Base-by-base conservation (phyloP, 331 rosid species). In the Saraca asoca region DNA sequence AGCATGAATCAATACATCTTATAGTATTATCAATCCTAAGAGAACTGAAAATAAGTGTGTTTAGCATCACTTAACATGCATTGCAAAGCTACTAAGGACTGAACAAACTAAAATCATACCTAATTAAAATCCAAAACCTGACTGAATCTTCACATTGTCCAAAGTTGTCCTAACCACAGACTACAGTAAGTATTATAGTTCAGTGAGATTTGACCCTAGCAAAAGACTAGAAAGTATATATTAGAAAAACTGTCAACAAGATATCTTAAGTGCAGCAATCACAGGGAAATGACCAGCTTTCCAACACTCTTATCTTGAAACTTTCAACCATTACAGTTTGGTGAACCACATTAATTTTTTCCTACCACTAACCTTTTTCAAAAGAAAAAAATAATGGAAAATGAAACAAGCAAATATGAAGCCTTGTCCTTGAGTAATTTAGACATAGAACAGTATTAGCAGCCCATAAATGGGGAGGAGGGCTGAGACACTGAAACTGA, bases 221-320 rank as follows among this genome's bases (percentile, higher is more conserved):
- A 24, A 24, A 24, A 24, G 31, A 24, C 31, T 24, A 24, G 31
- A 24, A 24, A 24, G 31, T 24, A 24, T 24, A 24, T 3, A 24
- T 24, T 24, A 24, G 41, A 12, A 45, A 31, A 19, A 48, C 35
- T 4, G 39, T 46, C 18, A 38, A 24, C 37, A 12, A 8, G 31
- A 12, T 16, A 53, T 45, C 65, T 33, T 17, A 29, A 75, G 48
- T 41, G 68, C 48, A 56, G 52, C 62, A 69, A 50, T 56, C 54
- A 76, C 13, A 2, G 24, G 31, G 17, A 48, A 41, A 70, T 45
- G 9, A 24, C 31, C 31, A 3, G 31, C 31, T 24, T 24, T 24
- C 31, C 31, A 24, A 24, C 2, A 1, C 31, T 24, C 31, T 3
- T 24, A 24, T 24, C 31, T 24, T 24, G 31, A 24, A 8, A 15